Percentiles rank a stretch among this genome's conserved stretches.
phyloP scores from a whole-genome alignment of 441 rosid genomes.

The Pelargonium australe region DNA sequence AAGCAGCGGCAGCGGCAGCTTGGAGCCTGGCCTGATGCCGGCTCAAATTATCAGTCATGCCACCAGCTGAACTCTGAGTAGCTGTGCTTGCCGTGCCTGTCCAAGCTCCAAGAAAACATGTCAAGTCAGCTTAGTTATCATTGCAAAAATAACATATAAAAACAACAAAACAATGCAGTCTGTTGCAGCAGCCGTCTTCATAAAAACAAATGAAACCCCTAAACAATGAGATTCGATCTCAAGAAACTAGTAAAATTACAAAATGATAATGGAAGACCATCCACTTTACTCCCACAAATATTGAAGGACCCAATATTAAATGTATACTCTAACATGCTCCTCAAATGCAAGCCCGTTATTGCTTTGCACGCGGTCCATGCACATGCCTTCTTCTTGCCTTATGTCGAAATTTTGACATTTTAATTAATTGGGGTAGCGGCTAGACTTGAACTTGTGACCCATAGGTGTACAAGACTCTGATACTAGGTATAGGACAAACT shows the following conservation, averaged over 20 bases:
- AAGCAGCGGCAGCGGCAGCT: constrained; percentile 84
- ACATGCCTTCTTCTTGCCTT: too few relatives aligned
- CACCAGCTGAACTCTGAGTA: constrained; percentile 42
- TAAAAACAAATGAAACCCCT: background rate
- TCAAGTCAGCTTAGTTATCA: constrained; percentile 10
- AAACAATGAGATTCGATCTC: background rate
- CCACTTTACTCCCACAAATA: too few relatives aligned
- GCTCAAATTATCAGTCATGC: constrained; percentile 36
- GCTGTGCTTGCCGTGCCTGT: constrained; percentile 36
- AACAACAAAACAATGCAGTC: background rate
- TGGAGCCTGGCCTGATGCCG: constrained; percentile 72
- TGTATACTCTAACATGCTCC: too few relatives aligned
- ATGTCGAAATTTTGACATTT: too few relatives aligned
- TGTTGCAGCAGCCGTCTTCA: background rate
- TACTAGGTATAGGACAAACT: too few relatives aligned
- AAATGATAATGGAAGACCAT: too few relatives aligned
- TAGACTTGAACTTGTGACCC: too few relatives aligned
- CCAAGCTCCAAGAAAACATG: constrained; percentile 25
- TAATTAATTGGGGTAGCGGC: too few relatives aligned
- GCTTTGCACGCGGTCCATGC: too few relatives aligned
- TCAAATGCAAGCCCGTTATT: too few relatives aligned
- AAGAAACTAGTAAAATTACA: background rate
- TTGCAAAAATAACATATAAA: background rate
- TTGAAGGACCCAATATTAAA: too few relatives aligned
- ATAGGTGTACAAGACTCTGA: too few relatives aligned